phyloP scores from a whole-genome alignment of 345 rosid genomes.

The Carallia pectinifolia region DNA sequence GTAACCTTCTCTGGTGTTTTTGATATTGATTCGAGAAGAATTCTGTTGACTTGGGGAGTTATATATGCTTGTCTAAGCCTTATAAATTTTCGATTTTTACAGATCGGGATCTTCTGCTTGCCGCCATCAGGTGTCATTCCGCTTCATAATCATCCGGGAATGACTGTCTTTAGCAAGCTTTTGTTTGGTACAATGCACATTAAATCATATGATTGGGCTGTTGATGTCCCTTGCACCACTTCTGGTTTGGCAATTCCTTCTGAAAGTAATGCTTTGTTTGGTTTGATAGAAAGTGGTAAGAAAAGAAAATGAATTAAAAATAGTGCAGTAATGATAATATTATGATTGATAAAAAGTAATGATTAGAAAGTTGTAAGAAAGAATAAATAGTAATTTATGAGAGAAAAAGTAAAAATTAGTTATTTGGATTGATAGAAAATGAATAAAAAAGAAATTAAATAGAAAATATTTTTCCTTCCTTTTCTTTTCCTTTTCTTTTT shows the following conservation, averaged over 20 bases:
- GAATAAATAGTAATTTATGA: no score
- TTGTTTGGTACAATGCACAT: slow-evolving; percentile 92
- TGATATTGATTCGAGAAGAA: background rate
- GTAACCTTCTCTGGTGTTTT: slow-evolving; percentile 12
- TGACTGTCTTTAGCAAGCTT: slow-evolving; percentile 96
- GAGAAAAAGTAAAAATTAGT: no score
- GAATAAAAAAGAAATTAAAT: no score
- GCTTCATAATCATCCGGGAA: slow-evolving; percentile 94
- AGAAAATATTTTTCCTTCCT: no score
- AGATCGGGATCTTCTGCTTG: slow-evolving; percentile 95
- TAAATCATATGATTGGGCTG: slow-evolving; percentile 91
- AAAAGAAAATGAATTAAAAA: no score
- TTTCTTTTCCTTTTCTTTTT: no score
- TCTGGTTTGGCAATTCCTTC: slow-evolving; percentile 23
- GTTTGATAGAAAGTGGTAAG: no score
- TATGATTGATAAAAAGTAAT: no score
- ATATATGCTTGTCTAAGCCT: background rate
- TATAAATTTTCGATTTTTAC: slow-evolving; percentile 18
- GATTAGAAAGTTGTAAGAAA: no score
- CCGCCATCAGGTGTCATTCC: slow-evolving; percentile 87
- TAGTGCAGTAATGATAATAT: no score
- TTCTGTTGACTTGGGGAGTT: slow-evolving; percentile 1
- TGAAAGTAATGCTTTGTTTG: slow-evolving; percentile 18
- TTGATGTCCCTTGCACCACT: slow-evolving; percentile 40
- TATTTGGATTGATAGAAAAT: no score